Conservation (phyloP, 148 eudicot genomes). For the Cornus controversa region DNA sequence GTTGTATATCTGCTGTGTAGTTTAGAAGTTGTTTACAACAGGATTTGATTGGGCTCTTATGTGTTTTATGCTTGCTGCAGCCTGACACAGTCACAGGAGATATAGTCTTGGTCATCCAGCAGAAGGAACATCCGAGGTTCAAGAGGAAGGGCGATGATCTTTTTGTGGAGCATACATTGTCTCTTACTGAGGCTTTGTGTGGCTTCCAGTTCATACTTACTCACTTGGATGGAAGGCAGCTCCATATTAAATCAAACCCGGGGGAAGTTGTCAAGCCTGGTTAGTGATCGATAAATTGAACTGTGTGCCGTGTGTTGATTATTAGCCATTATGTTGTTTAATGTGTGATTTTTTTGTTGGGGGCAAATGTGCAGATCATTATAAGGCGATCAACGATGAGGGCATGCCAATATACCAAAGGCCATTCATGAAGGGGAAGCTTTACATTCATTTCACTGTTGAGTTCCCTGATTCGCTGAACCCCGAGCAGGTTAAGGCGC, state of each 20-base stretch:
- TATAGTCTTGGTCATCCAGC: conserved; percentile 65
- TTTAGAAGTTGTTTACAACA: neutral
- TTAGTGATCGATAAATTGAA: conserved; percentile 17
- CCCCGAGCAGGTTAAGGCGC: conserved; percentile 47
- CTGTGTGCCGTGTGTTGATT: neutral
- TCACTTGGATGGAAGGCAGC: conserved; percentile 64
- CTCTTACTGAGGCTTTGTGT: conserved; percentile 61
- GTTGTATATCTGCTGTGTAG: neutral
- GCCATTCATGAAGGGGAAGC: conserved; percentile 74
- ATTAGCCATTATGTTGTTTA: neutral
- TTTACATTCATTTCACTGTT: conserved; percentile 64
- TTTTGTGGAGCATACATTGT: conserved; percentile 60
- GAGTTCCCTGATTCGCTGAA: conserved; percentile 55
- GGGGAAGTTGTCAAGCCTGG: conserved; percentile 78
- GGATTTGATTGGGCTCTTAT: neutral
- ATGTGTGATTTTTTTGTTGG: neutral
- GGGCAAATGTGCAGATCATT: conserved; percentile 42
- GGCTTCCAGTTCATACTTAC: conserved; percentile 54
- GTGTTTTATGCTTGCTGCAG: conserved; percentile 30
- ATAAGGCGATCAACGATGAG: conserved; percentile 75
- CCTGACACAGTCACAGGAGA: conserved; percentile 69
- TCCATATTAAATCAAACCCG: conserved; percentile 60
- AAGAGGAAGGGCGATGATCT: conserved; percentile 80
- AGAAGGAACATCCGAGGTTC: conserved; percentile 69
- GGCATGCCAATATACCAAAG: conserved; percentile 82